Base-by-base conservation (phyloP, 2,329 filamentous ascomycete species). In the Aspergillus brasiliensis region DNA sequence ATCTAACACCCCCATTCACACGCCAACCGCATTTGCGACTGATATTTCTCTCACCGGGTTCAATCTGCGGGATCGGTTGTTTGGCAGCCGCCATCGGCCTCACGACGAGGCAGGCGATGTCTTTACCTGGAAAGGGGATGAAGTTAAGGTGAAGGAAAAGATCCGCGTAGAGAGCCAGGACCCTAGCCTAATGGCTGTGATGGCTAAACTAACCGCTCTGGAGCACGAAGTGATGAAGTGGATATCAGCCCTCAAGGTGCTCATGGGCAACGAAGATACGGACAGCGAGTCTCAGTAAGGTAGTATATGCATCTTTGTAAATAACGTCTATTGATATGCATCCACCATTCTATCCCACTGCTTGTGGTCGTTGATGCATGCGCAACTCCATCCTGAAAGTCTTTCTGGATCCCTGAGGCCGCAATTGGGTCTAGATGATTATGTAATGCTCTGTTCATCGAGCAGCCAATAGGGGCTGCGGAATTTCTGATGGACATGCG, bases 101-200 rank as follows among this genome's bases (percentile, higher is more conserved):
- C 90, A 93, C 73, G 90, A 93, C 75, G 94, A 98, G 76, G 87
- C 88, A 64, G 90, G 94, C 61, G 84, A 87, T 38, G 80, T 90
- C 0, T 97, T 96, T 74, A 81, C 80, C 3, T 97, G 84, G 76
- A 80, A 79, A 13, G 84, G 85, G 4, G 83, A 87, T 58, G 87
- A 95, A 62, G 92, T 97, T 2, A 89, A 87, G 64, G 94, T 98
- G 48, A 87, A 89, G 66, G 94, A 97, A 74, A 97, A 97, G 79
- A 86, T 97, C 4, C 84, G 90, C 42, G 89, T 97, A 2, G 93
- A 97, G 75, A 94, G 87, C 69, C 91, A 92, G 57, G 93, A 98
- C 74, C 94, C 94, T 1, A 93, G 88, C 67, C 74, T 97, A 65
- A 88, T 97, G 73, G 89, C 91, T 37, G 82, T 95, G 34, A 89